phyloP scores from a whole-genome alignment of 148 eudicot genomes.

The Bassia scoparia region DNA sequence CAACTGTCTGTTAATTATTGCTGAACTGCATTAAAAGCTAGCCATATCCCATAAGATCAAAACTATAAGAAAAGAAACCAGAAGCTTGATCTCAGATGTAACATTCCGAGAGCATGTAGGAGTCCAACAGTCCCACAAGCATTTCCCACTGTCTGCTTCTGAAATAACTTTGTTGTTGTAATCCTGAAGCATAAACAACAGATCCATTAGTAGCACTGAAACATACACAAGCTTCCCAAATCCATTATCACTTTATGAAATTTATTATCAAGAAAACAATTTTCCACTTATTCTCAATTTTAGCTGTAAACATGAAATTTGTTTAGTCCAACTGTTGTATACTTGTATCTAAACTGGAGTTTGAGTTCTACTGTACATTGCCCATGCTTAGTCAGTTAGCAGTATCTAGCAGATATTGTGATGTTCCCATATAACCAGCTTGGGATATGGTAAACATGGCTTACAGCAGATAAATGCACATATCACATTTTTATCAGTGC shows the following conservation, averaged over 20 bases:
- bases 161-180: constrained; percentile 61
- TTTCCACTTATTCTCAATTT: background rate
- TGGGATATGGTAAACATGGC: background rate
- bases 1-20: no score
- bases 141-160: constrained; percentile 98
- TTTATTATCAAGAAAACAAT: background rate
- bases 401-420: no score
- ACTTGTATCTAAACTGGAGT: background rate
- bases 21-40: background rate
- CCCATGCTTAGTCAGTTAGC: no score
- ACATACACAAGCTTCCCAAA: background rate
- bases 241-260: no score
- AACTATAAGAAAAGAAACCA: constrained; percentile 27
- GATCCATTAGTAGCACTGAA: constrained; percentile 1
- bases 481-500: background rate
- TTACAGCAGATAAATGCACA: background rate
- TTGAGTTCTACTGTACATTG: background rate
- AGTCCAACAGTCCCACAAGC: constrained; percentile 98
- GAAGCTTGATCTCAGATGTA: constrained; percentile 75
- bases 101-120: constrained; percentile 89
- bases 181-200: constrained; percentile 42
- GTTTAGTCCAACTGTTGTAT: no score
- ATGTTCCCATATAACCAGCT: background rate
- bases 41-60: background rate
- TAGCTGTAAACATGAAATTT: no score